Percentiles rank a stretch among this genome's conserved stretches.
Evolutionary conservation across 2,329 filamentous ascomycete species (phyloP).

Genomic region (Talaromyces marneffei): DNA sequence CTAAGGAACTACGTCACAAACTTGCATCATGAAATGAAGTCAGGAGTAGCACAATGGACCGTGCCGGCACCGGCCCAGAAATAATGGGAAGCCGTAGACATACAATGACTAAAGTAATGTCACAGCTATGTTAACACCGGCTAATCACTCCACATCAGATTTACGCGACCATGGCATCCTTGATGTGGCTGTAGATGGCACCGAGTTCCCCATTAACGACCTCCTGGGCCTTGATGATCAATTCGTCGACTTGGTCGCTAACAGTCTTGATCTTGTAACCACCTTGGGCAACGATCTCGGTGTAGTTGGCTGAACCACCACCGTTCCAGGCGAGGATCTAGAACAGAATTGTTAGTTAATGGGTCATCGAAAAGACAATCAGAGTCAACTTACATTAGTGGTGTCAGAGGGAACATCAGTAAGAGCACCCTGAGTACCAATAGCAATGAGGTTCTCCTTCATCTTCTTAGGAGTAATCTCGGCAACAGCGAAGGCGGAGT

Average conservation of each 20-base stretch:
- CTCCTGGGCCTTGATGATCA: conserved; percentile 47
- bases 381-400: conserved; percentile 59
- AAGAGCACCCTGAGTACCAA: conserved; percentile 74
- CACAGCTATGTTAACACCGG: background rate
- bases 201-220: conserved; percentile 42
- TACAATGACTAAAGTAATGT: background rate
- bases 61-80: background rate
- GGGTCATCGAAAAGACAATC: background rate
- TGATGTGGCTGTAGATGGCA: conserved; percentile 40
- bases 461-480: conserved; percentile 89
- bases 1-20: background rate
- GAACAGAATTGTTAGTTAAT: conserved; percentile 21
- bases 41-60: background rate
- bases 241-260: conserved; percentile 34
- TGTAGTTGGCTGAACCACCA: conserved; percentile 88
- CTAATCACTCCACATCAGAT: conserved; percentile 11
- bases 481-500: conserved; percentile 86
- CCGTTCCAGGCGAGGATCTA: conserved; percentile 95
- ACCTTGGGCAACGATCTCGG: conserved; percentile 68
- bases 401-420: conserved; percentile 79
- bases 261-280: conserved; percentile 55
- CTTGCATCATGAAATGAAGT: background rate
- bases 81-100: background rate
- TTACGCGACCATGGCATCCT: conserved; percentile 39
- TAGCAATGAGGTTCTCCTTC: conserved; percentile 78